phyloP scores from a whole-genome alignment of 1,139 yeast species.

The Yamadazyma spencermartinsiae region DNA sequence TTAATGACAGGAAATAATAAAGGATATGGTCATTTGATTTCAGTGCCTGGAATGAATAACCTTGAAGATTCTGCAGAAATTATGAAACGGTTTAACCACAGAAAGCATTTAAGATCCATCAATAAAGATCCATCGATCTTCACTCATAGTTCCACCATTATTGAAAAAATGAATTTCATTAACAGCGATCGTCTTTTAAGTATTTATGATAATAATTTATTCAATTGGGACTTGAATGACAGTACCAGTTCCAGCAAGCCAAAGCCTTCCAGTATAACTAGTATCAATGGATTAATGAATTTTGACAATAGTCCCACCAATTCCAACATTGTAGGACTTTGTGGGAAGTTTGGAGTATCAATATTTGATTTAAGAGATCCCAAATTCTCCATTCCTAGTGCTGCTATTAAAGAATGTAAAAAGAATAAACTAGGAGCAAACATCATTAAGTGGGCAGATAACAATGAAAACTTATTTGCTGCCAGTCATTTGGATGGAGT shows the following conservation, averaged over 20 bases:
- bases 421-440: conserved; percentile 29
- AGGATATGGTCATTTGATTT: conserved; percentile 68
- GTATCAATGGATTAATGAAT: conserved; percentile 49
- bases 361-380: conserved; percentile 62
- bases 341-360: conserved; percentile 72
- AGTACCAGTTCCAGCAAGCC: conserved; percentile 34
- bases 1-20: conserved; percentile 69
- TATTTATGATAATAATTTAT: conserved; percentile 61
- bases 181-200: conserved; percentile 41
- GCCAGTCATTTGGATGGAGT: conserved; percentile 63
- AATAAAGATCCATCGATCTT: conserved; percentile 21
- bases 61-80: conserved; percentile 65
- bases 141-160: conserved; percentile 24
- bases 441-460: conserved; percentile 62
- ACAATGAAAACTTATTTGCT: conserved; percentile 61
- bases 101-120: conserved; percentile 49
- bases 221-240: conserved; percentile 70
- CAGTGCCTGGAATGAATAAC: conserved; percentile 50
- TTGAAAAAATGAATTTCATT: conserved; percentile 29
- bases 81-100: conserved; percentile 71
- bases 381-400: conserved; percentile 35
- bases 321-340: conserved; percentile 46
- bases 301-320: conserved; percentile 52
- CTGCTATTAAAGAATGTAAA: conserved; percentile 16
- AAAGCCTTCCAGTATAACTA: conserved; percentile 52